phyloP scores from a whole-genome alignment of 768 basidiomycete genomes.

The Xerocomus brunneocitrinus region DNA sequence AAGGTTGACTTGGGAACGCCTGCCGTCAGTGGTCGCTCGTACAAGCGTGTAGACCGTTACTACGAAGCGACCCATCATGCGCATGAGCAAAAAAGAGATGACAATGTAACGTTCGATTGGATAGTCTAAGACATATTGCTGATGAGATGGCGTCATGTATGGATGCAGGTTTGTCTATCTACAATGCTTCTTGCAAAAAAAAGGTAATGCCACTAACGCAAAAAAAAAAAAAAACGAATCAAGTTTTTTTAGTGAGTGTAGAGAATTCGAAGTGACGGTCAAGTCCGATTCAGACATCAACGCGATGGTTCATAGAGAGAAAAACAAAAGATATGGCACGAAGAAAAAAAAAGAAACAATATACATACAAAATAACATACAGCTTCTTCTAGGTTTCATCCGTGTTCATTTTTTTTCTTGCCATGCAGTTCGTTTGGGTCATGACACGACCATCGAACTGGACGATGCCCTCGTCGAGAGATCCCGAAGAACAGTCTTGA shows the following conservation, averaged over 20 bases:
- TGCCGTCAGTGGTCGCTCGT: neutral
- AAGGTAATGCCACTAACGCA: neutral
- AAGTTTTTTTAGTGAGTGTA: neutral
- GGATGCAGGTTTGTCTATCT: neutral
- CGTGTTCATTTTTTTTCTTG: constrained; percentile 1
- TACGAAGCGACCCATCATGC: too few relatives aligned
- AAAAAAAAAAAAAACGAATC: neutral
- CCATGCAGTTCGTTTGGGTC: constrained; percentile 4
- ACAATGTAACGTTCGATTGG: neutral
- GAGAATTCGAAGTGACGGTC: neutral
- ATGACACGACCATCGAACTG: constrained; percentile 7
- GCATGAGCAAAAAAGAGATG: neutral
- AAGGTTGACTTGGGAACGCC: neutral
- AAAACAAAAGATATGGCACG: constrained; percentile 9
- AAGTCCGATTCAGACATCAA: neutral
- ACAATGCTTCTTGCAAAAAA: neutral
- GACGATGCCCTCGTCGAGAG: constrained; percentile 33
- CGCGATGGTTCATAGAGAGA: neutral
- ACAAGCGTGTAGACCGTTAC: neutral
- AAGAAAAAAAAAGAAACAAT: constrained; percentile 10
- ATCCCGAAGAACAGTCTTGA: constrained; percentile 59
- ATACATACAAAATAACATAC: constrained; percentile 35
- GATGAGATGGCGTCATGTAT: neutral
- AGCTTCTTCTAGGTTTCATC: constrained; percentile 3
- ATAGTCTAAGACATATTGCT: neutral